Evolutionary conservation across 106 monocot species (phyloP).

Genomic region (Gastrodia elata): DNA sequence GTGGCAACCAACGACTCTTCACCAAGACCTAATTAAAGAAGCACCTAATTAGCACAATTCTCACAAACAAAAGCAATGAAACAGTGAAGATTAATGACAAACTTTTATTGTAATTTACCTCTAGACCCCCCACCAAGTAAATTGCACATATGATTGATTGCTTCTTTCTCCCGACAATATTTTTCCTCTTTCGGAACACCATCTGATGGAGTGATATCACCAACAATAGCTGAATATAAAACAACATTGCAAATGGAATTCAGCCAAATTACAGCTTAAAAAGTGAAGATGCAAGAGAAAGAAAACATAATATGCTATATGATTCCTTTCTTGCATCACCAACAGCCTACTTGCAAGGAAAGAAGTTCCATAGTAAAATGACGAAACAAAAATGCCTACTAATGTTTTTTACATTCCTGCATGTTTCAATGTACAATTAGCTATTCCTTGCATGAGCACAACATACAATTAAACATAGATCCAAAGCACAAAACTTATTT

Average conservation of each 20-base stretch:
- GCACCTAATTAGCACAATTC: neutral
- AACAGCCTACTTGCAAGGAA: neutral
- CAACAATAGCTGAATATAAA: constrained; percentile 73
- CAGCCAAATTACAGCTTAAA: neutral
- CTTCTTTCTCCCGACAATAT: constrained; percentile 76
- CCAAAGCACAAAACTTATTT: too few species aligned
- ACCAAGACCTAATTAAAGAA: neutral
- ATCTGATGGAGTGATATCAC: constrained; percentile 89
- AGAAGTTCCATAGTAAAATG: neutral
- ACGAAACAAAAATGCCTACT: neutral
- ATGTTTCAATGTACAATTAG: neutral
- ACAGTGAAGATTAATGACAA: neutral
- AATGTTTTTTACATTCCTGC: neutral
- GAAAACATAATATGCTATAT: neutral
- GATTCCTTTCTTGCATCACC: neutral
- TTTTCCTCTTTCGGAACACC: constrained; percentile 85
- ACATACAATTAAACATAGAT: too few species aligned
- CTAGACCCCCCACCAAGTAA: constrained; percentile 73
- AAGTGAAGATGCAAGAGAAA: neutral
- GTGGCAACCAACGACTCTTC: neutral
- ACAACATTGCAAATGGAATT: neutral
- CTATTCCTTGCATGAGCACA: too few species aligned
- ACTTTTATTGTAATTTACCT: constrained; percentile 34
- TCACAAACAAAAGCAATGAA: neutral
- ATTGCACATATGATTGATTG: constrained; percentile 77